Percentiles rank a stretch among this genome's conserved stretches.
Conservation (phyloP, 1,284 basidiomycete species). For the Ganoderma lucidum region DNA sequence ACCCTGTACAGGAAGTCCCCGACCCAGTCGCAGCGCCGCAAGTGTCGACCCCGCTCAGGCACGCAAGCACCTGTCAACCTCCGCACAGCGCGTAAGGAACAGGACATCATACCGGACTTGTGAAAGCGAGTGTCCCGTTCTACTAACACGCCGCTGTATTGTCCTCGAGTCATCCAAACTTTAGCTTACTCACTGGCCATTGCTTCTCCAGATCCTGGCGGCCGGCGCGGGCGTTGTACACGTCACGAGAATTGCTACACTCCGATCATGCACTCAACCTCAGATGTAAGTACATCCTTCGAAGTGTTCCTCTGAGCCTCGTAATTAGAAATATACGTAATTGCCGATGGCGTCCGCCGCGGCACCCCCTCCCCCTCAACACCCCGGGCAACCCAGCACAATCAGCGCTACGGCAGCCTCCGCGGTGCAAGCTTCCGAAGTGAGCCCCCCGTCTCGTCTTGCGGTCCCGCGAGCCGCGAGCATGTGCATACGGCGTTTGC, state of each 20-base stretch:
- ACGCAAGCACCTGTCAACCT: neutral
- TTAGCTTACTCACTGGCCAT: neutral
- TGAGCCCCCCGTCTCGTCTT: neutral
- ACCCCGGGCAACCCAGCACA: neutral
- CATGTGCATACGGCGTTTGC: conserved; percentile 4
- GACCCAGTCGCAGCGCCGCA: neutral
- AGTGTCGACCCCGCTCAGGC: neutral
- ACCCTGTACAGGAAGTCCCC: neutral
- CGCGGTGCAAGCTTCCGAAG: neutral
- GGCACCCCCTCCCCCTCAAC: neutral
- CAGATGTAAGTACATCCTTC: neutral
- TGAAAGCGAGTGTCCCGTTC: neutral
- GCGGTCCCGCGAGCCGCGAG: neutral
- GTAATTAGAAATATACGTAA: neutral
- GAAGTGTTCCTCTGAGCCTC: neutral
- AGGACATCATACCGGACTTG: neutral
- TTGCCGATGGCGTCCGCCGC: neutral
- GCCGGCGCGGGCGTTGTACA: neutral
- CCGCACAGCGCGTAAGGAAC: neutral
- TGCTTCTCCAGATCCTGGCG: neutral
- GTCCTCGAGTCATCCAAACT: neutral
- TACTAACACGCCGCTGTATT: neutral
- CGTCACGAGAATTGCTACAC: neutral
- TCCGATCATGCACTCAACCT: neutral
- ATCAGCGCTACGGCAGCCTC: neutral